Percentiles rank a stretch among this genome's conserved stretches.
Evolutionary conservation across 2,329 filamentous ascomycete genomes (phyloP).

Genomic region (Metarhizium sp.): DNA sequence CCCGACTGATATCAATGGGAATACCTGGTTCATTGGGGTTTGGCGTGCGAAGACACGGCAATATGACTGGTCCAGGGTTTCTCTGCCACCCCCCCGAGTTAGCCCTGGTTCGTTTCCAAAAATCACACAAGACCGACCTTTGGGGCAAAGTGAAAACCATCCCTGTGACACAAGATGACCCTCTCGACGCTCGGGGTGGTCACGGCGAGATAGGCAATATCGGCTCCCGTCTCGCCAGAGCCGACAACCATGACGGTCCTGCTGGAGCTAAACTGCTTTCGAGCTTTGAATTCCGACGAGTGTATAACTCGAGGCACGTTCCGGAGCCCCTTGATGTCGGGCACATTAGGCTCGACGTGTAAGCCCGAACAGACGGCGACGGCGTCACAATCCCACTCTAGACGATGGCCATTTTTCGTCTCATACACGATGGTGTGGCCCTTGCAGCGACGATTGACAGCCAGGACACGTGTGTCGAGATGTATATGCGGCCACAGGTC

Average conservation of each 20-base stretch:
- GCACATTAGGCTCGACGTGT: slow-evolving; percentile 28
- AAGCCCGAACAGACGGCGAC: slow-evolving; percentile 33
- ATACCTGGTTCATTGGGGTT: slow-evolving; percentile 19
- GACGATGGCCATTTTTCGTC: background rate
- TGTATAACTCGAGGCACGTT: slow-evolving; percentile 28
- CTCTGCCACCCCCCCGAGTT: slow-evolving; percentile 2
- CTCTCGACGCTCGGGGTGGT: slow-evolving; percentile 26
- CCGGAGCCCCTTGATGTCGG: slow-evolving; percentile 26
- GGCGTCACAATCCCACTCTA: slow-evolving; percentile 28
- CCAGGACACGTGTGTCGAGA: slow-evolving; percentile 20
- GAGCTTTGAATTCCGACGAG: slow-evolving; percentile 31
- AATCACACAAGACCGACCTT: slow-evolving; percentile 18
- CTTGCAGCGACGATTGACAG: slow-evolving; percentile 9
- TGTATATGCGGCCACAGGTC: slow-evolving; percentile 26
- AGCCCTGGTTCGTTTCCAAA: background rate
- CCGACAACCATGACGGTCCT: slow-evolving; percentile 33
- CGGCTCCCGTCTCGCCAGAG: slow-evolving; percentile 33
- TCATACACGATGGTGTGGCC: slow-evolving; percentile 7
- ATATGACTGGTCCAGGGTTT: slow-evolving; percentile 10
- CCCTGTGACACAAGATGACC: slow-evolving; percentile 32
- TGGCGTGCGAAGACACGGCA: slow-evolving; percentile 10
- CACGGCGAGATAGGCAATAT: slow-evolving; percentile 31
- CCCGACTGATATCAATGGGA: slow-evolving; percentile 30
- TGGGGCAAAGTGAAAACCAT: slow-evolving; percentile 30
- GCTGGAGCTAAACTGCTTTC: slow-evolving; percentile 26